Conservation (phyloP, 176 grass and related monocot genomes). For the Chrysopogon serrulatus region DNA sequence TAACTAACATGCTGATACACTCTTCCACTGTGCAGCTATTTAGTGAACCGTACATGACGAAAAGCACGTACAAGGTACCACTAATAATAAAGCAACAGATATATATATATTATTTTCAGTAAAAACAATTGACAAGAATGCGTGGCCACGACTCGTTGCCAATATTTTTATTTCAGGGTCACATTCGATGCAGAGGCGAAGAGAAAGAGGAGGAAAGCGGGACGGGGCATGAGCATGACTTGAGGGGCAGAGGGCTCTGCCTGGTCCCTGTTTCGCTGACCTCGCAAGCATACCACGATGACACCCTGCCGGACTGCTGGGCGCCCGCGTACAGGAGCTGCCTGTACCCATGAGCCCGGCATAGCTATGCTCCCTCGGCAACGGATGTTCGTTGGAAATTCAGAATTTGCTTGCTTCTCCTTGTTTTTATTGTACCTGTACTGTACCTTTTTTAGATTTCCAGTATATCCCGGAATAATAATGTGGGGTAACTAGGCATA, state of each 20-base stretch:
- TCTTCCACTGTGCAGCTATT: slow-evolving; percentile 46
- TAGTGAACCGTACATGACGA: slow-evolving; percentile 59
- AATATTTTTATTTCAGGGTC: slow-evolving; percentile 15
- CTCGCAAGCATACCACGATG: slow-evolving; percentile 41
- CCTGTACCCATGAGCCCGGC: slow-evolving; percentile 37
- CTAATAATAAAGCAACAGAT: background rate
- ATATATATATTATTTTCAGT: background rate
- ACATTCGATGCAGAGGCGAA: slow-evolving; percentile 33
- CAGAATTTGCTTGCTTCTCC: background rate
- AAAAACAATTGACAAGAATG: background rate
- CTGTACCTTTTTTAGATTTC: background rate
- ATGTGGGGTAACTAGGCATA: background rate
- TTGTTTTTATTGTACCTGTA: background rate
- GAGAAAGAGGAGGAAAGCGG: slow-evolving; percentile 24
- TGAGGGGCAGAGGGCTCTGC: slow-evolving; percentile 68
- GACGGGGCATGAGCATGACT: slow-evolving; percentile 36
- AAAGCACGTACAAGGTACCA: slow-evolving; percentile 52
- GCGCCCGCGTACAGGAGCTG: slow-evolving; percentile 39
- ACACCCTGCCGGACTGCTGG: slow-evolving; percentile 51
- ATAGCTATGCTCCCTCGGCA: background rate
- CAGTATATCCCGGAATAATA: background rate
- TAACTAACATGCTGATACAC: slow-evolving; percentile 8
- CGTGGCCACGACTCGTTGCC: background rate
- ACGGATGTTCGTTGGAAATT: background rate
- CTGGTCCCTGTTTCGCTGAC: slow-evolving; percentile 58